Percentiles rank a stretch among this genome's conserved stretches.
These are phyloP conservation scores for Penicillium psychrofluorescens DNA, from an alignment of 495 filamentous ascomycete genomes.

Conservation along the genomic window DNA sequence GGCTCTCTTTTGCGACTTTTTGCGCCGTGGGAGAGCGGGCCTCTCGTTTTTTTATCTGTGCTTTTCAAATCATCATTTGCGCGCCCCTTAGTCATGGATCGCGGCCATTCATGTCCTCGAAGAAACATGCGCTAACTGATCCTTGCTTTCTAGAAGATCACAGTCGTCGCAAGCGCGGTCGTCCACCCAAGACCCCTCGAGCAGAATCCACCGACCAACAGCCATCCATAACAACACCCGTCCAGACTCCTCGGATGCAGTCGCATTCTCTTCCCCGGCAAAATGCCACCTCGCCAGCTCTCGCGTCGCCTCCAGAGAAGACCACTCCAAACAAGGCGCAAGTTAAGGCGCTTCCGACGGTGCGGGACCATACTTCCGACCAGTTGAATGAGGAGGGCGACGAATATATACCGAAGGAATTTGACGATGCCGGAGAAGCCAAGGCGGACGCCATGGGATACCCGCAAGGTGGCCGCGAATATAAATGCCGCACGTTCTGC, in stretches of 20 bases:
- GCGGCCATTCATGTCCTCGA: too few relatives aligned
- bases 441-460: conserved; percentile 84
- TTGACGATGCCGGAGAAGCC: conserved; percentile 83
- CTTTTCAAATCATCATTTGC: too few relatives aligned
- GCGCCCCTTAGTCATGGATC: too few relatives aligned
- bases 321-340: conserved; percentile 81
- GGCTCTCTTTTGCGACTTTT: conserved; percentile 1
- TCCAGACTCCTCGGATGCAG: conserved; percentile 77
- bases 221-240: conserved; percentile 38
- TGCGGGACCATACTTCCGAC: conserved; percentile 95
- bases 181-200: conserved; percentile 68
- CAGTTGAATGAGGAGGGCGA: conserved; percentile 88
- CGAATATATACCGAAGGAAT: conserved; percentile 92
- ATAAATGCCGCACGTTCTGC: conserved; percentile 86
- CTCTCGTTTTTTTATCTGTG: too few relatives aligned
- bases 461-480: conserved; percentile 74
- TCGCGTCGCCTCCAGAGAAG: conserved; percentile 73
- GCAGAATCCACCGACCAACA: conserved; percentile 42
- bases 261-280: conserved; percentile 59
- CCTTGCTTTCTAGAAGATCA: conserved; percentile 48
- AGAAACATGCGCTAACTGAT: conserved; percentile 7
- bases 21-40: neutral
- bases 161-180: conserved; percentile 76
- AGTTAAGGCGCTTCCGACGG: conserved; percentile 91
- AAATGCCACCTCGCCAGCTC: conserved; percentile 48